phyloP scores from a whole-genome alignment of 768 basidiomycete species.

The Ramaria rubella region DNA sequence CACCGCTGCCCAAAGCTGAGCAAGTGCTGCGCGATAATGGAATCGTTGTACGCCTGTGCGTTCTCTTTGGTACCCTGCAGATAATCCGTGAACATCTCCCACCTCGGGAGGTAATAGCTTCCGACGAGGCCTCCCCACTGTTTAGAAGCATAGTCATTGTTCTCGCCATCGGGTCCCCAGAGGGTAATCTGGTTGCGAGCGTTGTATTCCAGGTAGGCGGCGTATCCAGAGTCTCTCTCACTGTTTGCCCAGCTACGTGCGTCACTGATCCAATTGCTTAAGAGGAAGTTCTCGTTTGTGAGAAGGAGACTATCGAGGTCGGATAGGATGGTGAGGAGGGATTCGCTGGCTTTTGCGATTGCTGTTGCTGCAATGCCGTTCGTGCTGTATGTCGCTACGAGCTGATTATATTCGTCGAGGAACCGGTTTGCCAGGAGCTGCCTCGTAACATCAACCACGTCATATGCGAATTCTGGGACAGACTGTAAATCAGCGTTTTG shows the following conservation, averaged over 20 bases:
- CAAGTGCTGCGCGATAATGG: slow-evolving; percentile 20
- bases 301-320: slow-evolving; percentile 31
- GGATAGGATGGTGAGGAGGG: slow-evolving; percentile 26
- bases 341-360: slow-evolving; percentile 20
- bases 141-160: slow-evolving; percentile 40
- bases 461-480: slow-evolving; percentile 31
- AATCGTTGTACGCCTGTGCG: slow-evolving; percentile 26
- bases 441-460: slow-evolving; percentile 34
- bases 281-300: slow-evolving; percentile 28
- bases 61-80: slow-evolving; percentile 24
- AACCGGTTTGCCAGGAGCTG: slow-evolving; percentile 36
- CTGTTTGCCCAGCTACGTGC: slow-evolving; percentile 26
- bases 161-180: slow-evolving; percentile 37
- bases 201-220: slow-evolving; percentile 31
- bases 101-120: slow-evolving; percentile 30
- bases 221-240: slow-evolving; percentile 23
- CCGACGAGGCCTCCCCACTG: slow-evolving; percentile 36
- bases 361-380: slow-evolving; percentile 15
- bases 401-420: slow-evolving; percentile 26
- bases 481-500: slow-evolving; percentile 14
- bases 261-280: slow-evolving; percentile 32
- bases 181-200: slow-evolving; percentile 39
- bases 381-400: slow-evolving; percentile 26
- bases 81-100: slow-evolving; percentile 31
- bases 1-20: slow-evolving; percentile 30